These are phyloP conservation scores for Parmelia sp. DNA, from an alignment of 495 filamentous ascomycete species.

Conservation along the genomic window DNA sequence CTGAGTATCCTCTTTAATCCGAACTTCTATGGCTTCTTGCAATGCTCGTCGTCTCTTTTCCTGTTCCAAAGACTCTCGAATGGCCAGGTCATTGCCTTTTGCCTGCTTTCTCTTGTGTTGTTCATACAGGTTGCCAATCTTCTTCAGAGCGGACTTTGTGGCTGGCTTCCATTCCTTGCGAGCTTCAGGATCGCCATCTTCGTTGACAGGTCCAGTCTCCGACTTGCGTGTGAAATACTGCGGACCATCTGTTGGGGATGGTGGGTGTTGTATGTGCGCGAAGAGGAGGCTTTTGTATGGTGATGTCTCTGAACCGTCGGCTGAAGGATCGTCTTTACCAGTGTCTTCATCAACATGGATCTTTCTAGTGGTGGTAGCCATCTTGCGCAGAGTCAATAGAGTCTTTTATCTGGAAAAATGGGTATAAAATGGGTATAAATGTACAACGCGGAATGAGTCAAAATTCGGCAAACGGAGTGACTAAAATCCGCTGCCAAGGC, in stretches of 20 bases:
- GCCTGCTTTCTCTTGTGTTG: constrained; percentile 69
- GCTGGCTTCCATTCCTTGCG: constrained; percentile 70
- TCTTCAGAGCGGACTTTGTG: constrained; percentile 77
- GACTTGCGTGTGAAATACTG: constrained; percentile 66
- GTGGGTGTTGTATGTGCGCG: constrained; percentile 67
- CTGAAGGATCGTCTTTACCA: constrained; percentile 63
- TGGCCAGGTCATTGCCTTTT: constrained; percentile 61
- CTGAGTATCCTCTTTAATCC: constrained; percentile 72
- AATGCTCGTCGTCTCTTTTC: constrained; percentile 59
- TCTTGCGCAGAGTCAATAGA: constrained; percentile 12
- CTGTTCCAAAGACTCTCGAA: constrained; percentile 65
- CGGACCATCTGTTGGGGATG: constrained; percentile 44
- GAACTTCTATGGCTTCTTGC: constrained; percentile 83
- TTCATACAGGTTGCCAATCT: constrained; percentile 65
- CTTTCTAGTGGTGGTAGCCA: constrained; percentile 34
- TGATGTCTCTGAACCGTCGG: constrained; percentile 60
- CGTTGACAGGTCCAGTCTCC: constrained; percentile 54
- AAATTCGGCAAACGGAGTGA: neutral
- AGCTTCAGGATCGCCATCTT: constrained; percentile 50
- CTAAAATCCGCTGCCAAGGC: neutral
- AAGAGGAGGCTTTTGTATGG: constrained; percentile 76
- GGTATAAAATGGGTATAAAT: too few relatives aligned
- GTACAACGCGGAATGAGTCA: constrained; percentile 1
- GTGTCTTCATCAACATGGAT: constrained; percentile 75
- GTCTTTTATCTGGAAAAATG: neutral